Evolutionary conservation across 83 land plant genomes (phyloP), one percentile per base, ranked within the genome.

Genomic region (Thuja plicata): DNA sequence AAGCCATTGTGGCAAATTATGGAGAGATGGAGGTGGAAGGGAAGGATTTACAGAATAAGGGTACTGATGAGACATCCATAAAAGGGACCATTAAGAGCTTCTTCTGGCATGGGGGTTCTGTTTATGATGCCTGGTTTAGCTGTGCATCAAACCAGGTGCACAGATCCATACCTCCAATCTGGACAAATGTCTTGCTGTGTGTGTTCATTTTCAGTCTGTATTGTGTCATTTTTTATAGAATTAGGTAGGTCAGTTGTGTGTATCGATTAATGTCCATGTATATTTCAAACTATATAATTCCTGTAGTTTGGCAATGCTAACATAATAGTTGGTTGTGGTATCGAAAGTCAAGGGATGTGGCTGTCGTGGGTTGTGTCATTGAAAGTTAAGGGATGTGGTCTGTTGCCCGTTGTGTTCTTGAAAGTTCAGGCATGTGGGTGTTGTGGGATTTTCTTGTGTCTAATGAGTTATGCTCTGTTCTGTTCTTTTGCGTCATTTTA

Each of bases 41-140:
- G 48, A 91, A 93, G 66, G 94, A 87, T 79, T 78, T 78, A 41
- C 92, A 86, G 62, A 79, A 86, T 37, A 91, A 24, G 87, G 87
- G 60, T 91, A 91, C 90, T 71, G 91, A 93, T 4, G 90, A 94
- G 11, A 89, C 77, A 57, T 83, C 84, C 46, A 15, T 71, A 52
- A 38, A 76, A 21, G 92, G 88, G 11, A 15, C 91, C 74, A 30
- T 90, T 32, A 91, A 91, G 92, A 52, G 85, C 30, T 87, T 93
- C 46, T 91, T 97, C 88, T 97, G 99, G 99, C 97, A 97, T 54
- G 99, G 99, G 9, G 99, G 99, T 34, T 97, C 99, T 0, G 96
- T 92, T 16, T 96, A 93, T 80, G 99, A 97, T 92, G 99, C 99
- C 16, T 97, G 99, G 99, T 97, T 97, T 88, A 97, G 99, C 91